phyloP scores from a whole-genome alignment of 345 rosid species.

The Linum lewisii region DNA sequence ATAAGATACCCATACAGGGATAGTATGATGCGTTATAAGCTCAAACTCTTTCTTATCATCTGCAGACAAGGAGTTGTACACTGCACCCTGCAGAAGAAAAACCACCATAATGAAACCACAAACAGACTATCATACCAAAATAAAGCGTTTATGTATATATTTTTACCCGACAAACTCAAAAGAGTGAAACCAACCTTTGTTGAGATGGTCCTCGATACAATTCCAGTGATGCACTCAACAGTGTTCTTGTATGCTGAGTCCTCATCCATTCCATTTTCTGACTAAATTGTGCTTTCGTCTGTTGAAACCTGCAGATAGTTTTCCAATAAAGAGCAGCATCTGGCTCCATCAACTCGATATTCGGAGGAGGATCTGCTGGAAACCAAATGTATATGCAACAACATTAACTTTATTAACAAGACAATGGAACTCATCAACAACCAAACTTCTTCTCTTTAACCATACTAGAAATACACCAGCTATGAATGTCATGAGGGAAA shows the following conservation, averaged over 20 bases:
- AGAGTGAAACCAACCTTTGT: too few relatives aligned
- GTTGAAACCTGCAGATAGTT: constrained; percentile 58
- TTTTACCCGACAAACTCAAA: too few relatives aligned
- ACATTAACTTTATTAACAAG: neutral
- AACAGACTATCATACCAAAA: too few relatives aligned
- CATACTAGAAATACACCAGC: neutral
- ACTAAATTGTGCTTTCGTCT: constrained; percentile 71
- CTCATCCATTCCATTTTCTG: constrained; percentile 65
- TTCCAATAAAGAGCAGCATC: constrained; percentile 85
- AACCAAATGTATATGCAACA: neutral
- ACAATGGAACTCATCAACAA: neutral
- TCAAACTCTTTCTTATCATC: constrained; percentile 71
- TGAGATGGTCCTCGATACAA: too few relatives aligned
- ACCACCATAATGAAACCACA: neutral
- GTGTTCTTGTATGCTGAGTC: constrained; percentile 77
- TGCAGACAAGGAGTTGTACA: constrained; percentile 61
- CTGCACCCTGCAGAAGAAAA: constrained; percentile 54
- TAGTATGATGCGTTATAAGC: constrained; percentile 69
- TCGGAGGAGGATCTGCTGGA: constrained; percentile 21
- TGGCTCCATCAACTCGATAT: constrained; percentile 60
- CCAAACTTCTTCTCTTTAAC: neutral
- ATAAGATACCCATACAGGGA: too few relatives aligned
- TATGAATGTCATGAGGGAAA: neutral
- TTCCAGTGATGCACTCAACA: constrained; percentile 87
- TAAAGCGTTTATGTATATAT: too few relatives aligned